These are phyloP conservation scores for Venturia effusa DNA, from an alignment of 2,329 filamentous ascomycete genomes.

Conservation along the genomic window DNA sequence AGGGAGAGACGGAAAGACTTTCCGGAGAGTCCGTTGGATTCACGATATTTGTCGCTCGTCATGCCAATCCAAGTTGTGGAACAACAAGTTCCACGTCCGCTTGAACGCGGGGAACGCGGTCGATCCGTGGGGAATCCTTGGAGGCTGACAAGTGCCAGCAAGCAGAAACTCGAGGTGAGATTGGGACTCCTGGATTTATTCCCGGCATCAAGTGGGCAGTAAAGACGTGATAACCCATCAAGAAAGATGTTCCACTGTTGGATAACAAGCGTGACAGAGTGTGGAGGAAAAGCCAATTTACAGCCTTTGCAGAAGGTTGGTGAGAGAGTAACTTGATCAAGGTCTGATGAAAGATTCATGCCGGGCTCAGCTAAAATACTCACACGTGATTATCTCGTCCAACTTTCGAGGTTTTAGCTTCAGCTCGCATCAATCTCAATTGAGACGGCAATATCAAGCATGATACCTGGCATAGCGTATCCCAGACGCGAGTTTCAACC, in stretches of 20 bases:
- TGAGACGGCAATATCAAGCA: not conserved
- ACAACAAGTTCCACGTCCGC: not conserved
- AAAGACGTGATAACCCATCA: not conserved
- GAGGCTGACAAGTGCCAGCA: not conserved
- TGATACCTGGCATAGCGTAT: not conserved
- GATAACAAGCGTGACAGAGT: too few species aligned
- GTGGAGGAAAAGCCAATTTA: not conserved
- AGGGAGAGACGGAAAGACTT: not conserved
- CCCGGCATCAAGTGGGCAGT: not conserved
- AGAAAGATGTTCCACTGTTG: too few species aligned
- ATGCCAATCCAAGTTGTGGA: not conserved
- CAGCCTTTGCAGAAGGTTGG: not conserved
- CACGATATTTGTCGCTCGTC: not conserved
- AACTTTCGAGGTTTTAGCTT: too few species aligned
- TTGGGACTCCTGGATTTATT: not conserved
- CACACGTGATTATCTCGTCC: not conserved
- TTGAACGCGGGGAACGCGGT: not conserved
- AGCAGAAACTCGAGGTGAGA: not conserved
- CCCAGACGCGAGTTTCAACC: not conserved
- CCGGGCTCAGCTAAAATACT: not conserved
- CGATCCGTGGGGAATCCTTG: not conserved
- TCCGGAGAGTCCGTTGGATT: not conserved
- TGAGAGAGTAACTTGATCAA: not conserved
- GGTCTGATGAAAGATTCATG: not conserved
- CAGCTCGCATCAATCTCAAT: not conserved